Percentiles rank a stretch among this genome's conserved stretches.
These are phyloP conservation scores for Xylaria bambusicola DNA, from an alignment of 495 filamentous ascomycete species.

Conservation along the genomic window DNA sequence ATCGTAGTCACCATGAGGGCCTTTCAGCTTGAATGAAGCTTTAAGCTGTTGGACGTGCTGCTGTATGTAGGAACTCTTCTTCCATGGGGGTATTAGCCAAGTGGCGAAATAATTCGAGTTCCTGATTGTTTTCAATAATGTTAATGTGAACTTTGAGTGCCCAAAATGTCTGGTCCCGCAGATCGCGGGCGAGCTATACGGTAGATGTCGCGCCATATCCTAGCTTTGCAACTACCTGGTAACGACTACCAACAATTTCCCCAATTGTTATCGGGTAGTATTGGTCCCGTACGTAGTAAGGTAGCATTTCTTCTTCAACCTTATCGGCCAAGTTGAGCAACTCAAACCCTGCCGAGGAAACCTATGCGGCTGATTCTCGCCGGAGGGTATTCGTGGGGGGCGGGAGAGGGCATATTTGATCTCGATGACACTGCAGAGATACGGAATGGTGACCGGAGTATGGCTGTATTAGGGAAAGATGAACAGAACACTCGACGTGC, in stretches of 20 bases:
- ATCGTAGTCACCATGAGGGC: slow-evolving; percentile 16
- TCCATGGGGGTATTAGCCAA: slow-evolving; percentile 11
- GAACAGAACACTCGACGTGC: no score
- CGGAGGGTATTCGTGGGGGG: no score
- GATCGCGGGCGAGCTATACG: slow-evolving; percentile 16
- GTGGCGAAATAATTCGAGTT: slow-evolving; percentile 20
- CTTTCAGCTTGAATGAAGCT: slow-evolving; percentile 19
- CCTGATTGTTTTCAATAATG: slow-evolving; percentile 18
- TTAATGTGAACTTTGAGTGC: slow-evolving; percentile 23
- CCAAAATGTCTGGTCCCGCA: slow-evolving; percentile 18
- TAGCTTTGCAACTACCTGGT: slow-evolving; percentile 22
- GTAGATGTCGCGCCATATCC: slow-evolving; percentile 5
- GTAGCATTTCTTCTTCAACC: slow-evolving; percentile 26
- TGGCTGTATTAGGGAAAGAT: no score
- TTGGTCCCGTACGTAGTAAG: slow-evolving; percentile 15
- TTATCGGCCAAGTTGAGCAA: slow-evolving; percentile 15
- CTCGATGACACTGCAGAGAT: no score
- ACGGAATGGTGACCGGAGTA: no score
- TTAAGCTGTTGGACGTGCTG: slow-evolving; percentile 14
- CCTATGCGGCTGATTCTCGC: slow-evolving; percentile 2
- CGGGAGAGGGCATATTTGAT: no score
- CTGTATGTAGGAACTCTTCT: not conserved
- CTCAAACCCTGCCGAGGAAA: slow-evolving; percentile 19
- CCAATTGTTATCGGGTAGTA: slow-evolving; percentile 25
- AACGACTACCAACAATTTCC: slow-evolving; percentile 16